Evolutionary conservation across 2,329 filamentous ascomycete genomes (phyloP).

Genomic region (Cladosporium sp.): DNA sequence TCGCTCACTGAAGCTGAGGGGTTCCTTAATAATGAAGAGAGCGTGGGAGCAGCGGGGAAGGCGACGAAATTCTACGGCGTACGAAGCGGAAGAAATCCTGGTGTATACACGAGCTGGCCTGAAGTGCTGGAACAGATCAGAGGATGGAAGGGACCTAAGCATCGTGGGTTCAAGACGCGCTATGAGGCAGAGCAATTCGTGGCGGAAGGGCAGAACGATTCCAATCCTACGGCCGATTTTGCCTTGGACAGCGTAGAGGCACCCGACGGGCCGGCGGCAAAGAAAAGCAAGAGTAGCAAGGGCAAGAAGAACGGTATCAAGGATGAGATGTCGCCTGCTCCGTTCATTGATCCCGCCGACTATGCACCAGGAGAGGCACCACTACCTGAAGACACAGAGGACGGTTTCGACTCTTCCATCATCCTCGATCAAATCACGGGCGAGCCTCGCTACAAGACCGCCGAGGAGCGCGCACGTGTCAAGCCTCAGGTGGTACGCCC

Average conservation of each 20-base stretch:
- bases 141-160: conserved; percentile 63
- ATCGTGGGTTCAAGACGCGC: conserved; percentile 43
- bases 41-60: conserved; percentile 15
- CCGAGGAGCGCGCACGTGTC: conserved; percentile 41
- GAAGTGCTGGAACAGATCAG: conserved; percentile 68
- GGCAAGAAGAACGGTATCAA: conserved; percentile 34
- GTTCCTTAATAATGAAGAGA: conserved; percentile 60
- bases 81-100: conserved; percentile 52
- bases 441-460: conserved; percentile 51
- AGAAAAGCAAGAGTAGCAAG: conserved; percentile 37
- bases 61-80: conserved; percentile 55
- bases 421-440: conserved; percentile 51
- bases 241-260: conserved; percentile 20
- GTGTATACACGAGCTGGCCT: conserved; percentile 63
- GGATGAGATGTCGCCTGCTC: conserved; percentile 18
- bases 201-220: conserved; percentile 26
- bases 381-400: conserved; percentile 51
- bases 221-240: conserved; percentile 10
- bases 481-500: conserved; percentile 44
- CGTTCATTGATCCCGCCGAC: conserved; percentile 26
- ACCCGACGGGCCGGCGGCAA: conserved; percentile 25
- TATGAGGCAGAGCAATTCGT: conserved; percentile 78
- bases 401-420: conserved; percentile 58
- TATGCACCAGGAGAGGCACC: conserved; percentile 52
- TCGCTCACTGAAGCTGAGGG: conserved; percentile 70